Base-by-base conservation (phyloP, 2,329 filamentous ascomycete species). In the Verticillium albo-atrum region DNA sequence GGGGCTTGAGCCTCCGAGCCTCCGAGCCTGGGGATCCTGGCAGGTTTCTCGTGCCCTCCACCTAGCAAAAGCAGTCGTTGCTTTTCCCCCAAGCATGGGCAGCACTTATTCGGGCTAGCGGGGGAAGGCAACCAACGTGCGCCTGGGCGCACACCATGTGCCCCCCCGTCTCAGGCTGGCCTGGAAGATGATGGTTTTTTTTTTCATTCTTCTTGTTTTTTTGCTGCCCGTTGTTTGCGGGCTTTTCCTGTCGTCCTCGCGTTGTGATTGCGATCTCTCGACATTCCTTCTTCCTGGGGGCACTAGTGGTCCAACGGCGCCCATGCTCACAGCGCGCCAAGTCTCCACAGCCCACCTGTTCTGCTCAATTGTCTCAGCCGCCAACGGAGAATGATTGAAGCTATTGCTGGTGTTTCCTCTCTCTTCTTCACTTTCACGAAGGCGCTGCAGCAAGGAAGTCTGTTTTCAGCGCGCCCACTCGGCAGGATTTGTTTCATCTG, bases 1-100 rank as follows among this genome's bases (percentile, higher is more conserved):
- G 60, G 60, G 30, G 61, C 57, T 37, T 63, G 62, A 63, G 23
- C 25, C 42, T 50, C 42, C 35, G 17, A 37, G 14, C 6, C 32
- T 37, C 14, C 9, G n/a, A 23, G 9, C 10, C 42, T 6, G 25
- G n/a, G 42, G 42, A 23, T 23, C 17, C 42, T 50, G 42, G 42
- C 42, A 23, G 23, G 42, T 23, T 23, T 20, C 42, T 20, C 42
- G 14, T 20, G 6, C 35, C n/a, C 9, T 37, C 15, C 34, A 37
- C n/a, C n/a, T n/a, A 37, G 34, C 34, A 15, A 32, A 32, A 37
- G 34, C 34, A 17, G 15, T 2, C 17, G 2, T 47, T 47, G 23
- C 20, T 50, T 50, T 23, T 50, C 14, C 20, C 5, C 42, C 20
- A 14, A 20, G 35, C 20, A 23, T 50, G 42, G 42, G 9, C 42